A percentile compares a stretch with the other conserved stretches of the same genome.
Evolutionary conservation across 768 basidiomycete species (phyloP).

Genomic region (Boletus fagicola): DNA sequence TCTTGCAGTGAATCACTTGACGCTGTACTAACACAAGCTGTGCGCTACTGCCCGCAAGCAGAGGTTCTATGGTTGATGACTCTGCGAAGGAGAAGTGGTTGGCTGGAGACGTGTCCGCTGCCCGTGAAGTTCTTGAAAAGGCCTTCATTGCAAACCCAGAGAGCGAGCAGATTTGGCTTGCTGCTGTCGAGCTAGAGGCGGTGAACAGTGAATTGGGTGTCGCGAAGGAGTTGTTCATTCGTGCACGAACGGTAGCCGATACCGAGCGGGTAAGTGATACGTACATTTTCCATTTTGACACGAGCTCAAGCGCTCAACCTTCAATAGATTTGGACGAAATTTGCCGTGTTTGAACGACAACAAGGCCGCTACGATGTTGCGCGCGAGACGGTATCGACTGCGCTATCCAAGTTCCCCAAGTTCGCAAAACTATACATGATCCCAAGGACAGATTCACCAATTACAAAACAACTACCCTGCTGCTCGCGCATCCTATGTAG

Average conservation of each 20-base stretch:
- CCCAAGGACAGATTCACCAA: slow-evolving; percentile 85
- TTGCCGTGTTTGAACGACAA: slow-evolving; percentile 91
- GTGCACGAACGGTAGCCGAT: slow-evolving; percentile 87
- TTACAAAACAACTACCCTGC: slow-evolving; percentile 54
- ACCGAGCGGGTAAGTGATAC: slow-evolving; percentile 72
- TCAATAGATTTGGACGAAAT: slow-evolving; percentile 97
- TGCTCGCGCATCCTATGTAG: slow-evolving; percentile 78
- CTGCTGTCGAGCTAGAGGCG: slow-evolving; percentile 94
- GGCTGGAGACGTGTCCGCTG: slow-evolving; percentile 77
- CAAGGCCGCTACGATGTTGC: slow-evolving; percentile 75
- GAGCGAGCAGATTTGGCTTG: slow-evolving; percentile 96
- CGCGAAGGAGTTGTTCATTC: slow-evolving; percentile 80
- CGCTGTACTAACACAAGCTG: slow-evolving; percentile 77
- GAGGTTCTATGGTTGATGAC: slow-evolving; percentile 86
- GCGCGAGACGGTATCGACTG: slow-evolving; percentile 69
- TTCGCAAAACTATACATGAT: slow-evolving; percentile 97
- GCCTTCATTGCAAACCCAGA: slow-evolving; percentile 93
- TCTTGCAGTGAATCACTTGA: slow-evolving; percentile 68
- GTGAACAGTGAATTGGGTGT: slow-evolving; percentile 90
- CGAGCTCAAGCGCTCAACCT: not conserved
- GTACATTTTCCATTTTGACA: not conserved
- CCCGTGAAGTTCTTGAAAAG: slow-evolving; percentile 73
- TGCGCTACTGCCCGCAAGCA: slow-evolving; percentile 69
- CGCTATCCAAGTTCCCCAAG: slow-evolving; percentile 80
- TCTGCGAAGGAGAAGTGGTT: slow-evolving; percentile 97